Evolutionary conservation across 2,329 filamentous ascomycete species (phyloP), one percentile per base, ranked within the genome.

Genomic region (Dothistroma pini): DNA sequence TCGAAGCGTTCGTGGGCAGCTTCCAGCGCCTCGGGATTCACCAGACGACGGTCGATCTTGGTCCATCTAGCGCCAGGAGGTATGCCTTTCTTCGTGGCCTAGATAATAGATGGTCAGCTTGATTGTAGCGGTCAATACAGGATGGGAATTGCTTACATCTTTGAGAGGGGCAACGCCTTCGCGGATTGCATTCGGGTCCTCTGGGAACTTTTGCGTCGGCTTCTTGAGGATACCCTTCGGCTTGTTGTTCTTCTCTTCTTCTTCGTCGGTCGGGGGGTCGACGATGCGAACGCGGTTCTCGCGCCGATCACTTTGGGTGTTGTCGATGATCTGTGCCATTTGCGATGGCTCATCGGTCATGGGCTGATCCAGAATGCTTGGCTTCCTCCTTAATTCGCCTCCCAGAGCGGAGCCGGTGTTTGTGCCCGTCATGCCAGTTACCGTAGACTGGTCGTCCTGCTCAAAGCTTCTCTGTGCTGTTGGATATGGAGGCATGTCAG

Each of bases 101-200:
- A 53, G 14, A n/a, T 51, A 35, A 31, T n/a, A 38, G 9, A 14
- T 49, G 12, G 59, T 66, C 52, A 65, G 65, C 55, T 16, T 52
- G 29, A 54, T 47, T 49, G 22, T 12, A 16, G 52, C 22, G 31
- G 7, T 9, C 32, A 1, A 16, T 34, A 38, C 10, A 29, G 25
- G 19, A 38, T 9, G 21, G 19, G 22, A 11, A 47, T 11, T 21
- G 69, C 72, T 66, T 67, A 74, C 74, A 72, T 96, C 91, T 77
- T 96, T 96, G 72, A 96, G 85, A n/a, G 93, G 93, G 1, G 93
- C 92, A 7, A 96, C 93, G 16, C 93, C 93, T 74, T 97, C 93
- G 21, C 93, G 85, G 38, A 96, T 83, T 0, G 91, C 89, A 66
- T 92, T 88, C 0, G 86, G 85, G 63, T 96, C 89, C 71, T 97